Conservation (phyloP, 306 rosid genomes). For the Casuarina cunninghamiana region DNA sequence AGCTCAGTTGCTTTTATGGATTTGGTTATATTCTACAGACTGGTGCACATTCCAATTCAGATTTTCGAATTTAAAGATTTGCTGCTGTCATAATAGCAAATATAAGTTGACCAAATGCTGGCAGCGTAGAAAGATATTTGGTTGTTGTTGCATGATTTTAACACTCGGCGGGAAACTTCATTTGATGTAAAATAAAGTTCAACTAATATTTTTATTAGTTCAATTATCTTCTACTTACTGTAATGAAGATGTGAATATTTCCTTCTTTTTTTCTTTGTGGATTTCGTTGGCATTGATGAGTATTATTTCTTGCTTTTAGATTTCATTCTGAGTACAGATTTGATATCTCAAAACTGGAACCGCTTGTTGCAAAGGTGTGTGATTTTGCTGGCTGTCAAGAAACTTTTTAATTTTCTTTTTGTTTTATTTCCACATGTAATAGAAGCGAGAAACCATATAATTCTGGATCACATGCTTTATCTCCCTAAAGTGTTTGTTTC, state of each 20-base stretch:
- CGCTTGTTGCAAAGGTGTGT: slow-evolving; percentile 85
- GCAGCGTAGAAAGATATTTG: neutral
- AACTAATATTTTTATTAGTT: neutral
- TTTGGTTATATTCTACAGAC: too few species aligned
- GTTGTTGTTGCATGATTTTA: neutral
- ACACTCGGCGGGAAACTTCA: neutral
- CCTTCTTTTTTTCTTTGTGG: neutral
- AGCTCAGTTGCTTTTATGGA: neutral
- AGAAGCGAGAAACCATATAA: neutral
- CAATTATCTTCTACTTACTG: neutral
- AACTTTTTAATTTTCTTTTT: slow-evolving; percentile 7
- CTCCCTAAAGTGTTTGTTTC: neutral
- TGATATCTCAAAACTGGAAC: slow-evolving; percentile 85
- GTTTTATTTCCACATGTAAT: neutral
- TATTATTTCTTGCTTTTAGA: slow-evolving; percentile 41
- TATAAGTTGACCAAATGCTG: neutral
- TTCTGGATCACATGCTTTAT: neutral
- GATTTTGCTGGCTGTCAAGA: neutral
- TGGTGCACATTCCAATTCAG: neutral
- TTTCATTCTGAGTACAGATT: slow-evolving; percentile 79
- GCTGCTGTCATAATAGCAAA: neutral
- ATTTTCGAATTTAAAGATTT: neutral
- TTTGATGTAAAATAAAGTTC: neutral
- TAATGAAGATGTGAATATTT: neutral
- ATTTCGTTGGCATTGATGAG: neutral